Evolutionary conservation across 176 grass and related monocot species (phyloP).

Genomic region (Carex myosuroides): DNA sequence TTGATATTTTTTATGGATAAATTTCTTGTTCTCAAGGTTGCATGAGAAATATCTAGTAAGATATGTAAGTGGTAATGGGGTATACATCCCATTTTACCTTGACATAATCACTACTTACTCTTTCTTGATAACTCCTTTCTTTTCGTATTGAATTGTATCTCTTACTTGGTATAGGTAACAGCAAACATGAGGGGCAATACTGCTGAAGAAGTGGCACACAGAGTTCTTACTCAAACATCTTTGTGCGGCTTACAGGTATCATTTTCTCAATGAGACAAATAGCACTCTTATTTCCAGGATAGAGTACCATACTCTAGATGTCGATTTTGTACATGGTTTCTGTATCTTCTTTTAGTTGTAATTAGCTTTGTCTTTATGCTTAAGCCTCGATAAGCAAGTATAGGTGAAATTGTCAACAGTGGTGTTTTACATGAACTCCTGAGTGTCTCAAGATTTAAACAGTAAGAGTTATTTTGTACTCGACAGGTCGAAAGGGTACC

Average conservation of each 20-base stretch:
- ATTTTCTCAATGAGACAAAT: not conserved
- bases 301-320: not conserved
- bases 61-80: not conserved
- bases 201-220: conserved; percentile 82
- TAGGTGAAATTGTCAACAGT: not conserved
- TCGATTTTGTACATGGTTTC: not conserved
- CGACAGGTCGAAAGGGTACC: not conserved
- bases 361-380: not conserved
- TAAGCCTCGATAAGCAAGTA: not conserved
- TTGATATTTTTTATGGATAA: not conserved
- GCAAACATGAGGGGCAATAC: conserved; percentile 93
- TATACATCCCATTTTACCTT: not conserved
- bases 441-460: not conserved
- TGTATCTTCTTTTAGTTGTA: not conserved
- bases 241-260: conserved; percentile 79
- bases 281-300: not conserved
- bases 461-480: not conserved
- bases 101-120: not conserved
- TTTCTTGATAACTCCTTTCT: not conserved
- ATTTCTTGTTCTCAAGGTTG: not conserved
- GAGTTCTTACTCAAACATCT: conserved; percentile 77
- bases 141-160: conserved; percentile 6
- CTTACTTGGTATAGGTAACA: conserved; percentile 55
- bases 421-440: not conserved
- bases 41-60: not conserved